Conservation (phyloP, 495 filamentous ascomycete genomes). For the Pyrenula aspistea region DNA sequence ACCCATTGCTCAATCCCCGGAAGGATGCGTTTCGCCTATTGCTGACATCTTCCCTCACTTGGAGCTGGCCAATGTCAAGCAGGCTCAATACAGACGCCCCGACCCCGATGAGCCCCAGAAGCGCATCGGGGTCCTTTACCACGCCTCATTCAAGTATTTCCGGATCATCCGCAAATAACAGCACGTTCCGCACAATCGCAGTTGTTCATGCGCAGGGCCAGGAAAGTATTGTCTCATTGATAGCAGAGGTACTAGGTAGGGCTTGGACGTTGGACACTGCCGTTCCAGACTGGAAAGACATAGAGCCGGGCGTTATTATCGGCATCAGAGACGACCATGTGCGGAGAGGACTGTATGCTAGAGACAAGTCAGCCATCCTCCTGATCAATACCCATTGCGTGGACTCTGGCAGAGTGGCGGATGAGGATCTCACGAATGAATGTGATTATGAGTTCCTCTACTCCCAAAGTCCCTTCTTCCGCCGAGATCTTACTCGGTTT, state of each 20-base stretch:
- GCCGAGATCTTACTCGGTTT: conserved; percentile 66
- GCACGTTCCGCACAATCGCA: conserved; percentile 24
- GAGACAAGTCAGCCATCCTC: conserved; percentile 38
- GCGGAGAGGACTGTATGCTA: conserved; percentile 33
- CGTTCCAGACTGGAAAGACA: conserved; percentile 34
- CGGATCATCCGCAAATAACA: not conserved
- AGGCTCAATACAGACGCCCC: not conserved
- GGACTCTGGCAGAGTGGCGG: conserved; percentile 52
- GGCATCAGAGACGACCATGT: conserved; percentile 43
- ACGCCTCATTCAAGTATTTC: not conserved
- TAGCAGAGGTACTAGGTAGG: conserved; percentile 59
- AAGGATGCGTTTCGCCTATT: not conserved
- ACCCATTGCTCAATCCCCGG: no score
- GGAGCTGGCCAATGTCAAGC: not conserved
- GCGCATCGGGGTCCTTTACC: not conserved
- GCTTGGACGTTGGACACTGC: conserved; percentile 42
- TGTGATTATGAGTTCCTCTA: conserved; percentile 81
- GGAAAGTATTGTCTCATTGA: conserved; percentile 52
- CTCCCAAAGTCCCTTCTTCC: conserved; percentile 53
- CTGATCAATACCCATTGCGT: conserved; percentile 66
- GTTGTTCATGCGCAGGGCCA: conserved; percentile 49
- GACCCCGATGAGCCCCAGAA: not conserved
- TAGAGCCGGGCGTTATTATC: conserved; percentile 41
- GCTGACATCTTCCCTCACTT: not conserved
- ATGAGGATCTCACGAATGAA: conserved; percentile 45